Evolutionary conservation across 352 stramenopile species (phyloP).

Genomic region (Phytophthora palmivora): DNA sequence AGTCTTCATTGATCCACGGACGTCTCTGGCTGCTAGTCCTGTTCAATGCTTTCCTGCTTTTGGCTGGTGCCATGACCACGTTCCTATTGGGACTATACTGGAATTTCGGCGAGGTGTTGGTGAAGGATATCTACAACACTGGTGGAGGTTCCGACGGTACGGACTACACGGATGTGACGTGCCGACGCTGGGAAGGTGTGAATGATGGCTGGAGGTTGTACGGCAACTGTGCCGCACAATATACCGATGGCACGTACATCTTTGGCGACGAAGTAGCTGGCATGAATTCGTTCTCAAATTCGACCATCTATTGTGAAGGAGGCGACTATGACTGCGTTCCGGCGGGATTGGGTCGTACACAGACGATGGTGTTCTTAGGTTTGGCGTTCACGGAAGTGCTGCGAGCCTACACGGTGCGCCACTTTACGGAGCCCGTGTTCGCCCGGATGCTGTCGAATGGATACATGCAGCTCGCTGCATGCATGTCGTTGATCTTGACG

Average conservation of each 20-base stretch:
- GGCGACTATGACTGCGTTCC: conserved; percentile 69
- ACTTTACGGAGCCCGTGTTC: conserved; percentile 73
- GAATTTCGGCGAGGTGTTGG: conserved; percentile 66
- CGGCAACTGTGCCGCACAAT: conserved; percentile 61
- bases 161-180: conserved; percentile 68
- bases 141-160: conserved; percentile 49
- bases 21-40: conserved; percentile 70
- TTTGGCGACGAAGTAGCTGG: conserved; percentile 52
- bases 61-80: conserved; percentile 47
- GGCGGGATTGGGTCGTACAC: conserved; percentile 60
- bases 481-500: conserved; percentile 63
- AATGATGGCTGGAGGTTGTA: conserved; percentile 55
- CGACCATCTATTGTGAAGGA: conserved; percentile 56
- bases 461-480: conserved; percentile 63
- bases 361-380: conserved; percentile 81
- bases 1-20: conserved; percentile 60
- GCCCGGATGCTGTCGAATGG: conserved; percentile 70
- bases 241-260: conserved; percentile 53
- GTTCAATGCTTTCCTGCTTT: conserved; percentile 66
- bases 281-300: conserved; percentile 44
- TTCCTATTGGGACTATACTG: conserved; percentile 74
- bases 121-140: conserved; percentile 57
- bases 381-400: conserved; percentile 79
- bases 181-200: conserved; percentile 57
- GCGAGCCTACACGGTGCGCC: conserved; percentile 79